Evolutionary conservation across 75 land plant species (phyloP), one percentile per base, ranked within the genome.

Genomic region (Picea sitchensis): DNA sequence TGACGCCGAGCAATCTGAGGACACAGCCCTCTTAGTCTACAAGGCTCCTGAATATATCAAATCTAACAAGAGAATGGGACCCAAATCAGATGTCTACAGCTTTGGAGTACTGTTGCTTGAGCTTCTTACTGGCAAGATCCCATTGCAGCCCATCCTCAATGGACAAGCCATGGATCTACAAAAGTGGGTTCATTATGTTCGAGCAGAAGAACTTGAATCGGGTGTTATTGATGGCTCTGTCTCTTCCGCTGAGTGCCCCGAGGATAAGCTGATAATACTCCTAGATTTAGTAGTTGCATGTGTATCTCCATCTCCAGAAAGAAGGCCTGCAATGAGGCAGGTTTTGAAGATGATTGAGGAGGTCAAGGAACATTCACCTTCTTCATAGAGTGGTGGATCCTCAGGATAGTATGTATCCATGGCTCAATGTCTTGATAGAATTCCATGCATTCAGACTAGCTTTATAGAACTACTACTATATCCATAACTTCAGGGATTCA

Each of bases 51-150:
- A 93, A 75, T 13, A 82, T 77, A 89, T 93, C 34, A 63, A 84
- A 12, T 94, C 87, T 76, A 91, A 85, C 44, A 83, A 94, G 44
- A 92, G 83, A 68, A 83, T 85, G 38, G 91, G 92, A 0, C 87
- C 79, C 69, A 90, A 96, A 78, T 89, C 96, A 5, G 96, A 96
- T 73, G 96, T 96, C 41, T 96, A 96, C 86, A 93, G 96, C 79
- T 92, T 88, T 75, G 98, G 98, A 2, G 98, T 95, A 9, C 63
- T 91, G 64, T 76, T 94, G 3, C 80, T 91, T 65, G 96, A 94
- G 89, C 84, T 94, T 2, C 80, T 94, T 38, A 94, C 93, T 0
- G 93, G 96, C 11, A 89, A 87, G 61, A 83, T 93, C 21, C 93
- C 96, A 1, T 87, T 85, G 61, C 92, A 89, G 79, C 84, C 89